Percentiles rank a stretch among this genome's conserved stretches.
Evolutionary conservation across 2,329 filamentous ascomycete genomes (phyloP).

Genomic region (Xylariales sp.): DNA sequence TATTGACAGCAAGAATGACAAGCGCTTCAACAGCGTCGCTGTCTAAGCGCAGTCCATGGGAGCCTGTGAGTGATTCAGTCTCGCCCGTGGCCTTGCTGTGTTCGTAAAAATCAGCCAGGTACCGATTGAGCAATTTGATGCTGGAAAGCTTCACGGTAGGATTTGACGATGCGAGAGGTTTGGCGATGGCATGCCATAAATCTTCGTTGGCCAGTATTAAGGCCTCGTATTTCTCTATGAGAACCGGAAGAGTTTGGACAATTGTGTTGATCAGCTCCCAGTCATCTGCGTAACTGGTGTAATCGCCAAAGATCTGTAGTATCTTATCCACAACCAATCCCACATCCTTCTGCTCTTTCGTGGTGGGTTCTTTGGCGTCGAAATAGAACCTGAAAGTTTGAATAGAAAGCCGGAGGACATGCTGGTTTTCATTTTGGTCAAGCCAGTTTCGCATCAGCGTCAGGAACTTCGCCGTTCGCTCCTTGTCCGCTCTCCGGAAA

Average conservation of each 20-base stretch:
- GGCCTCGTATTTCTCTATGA: slow-evolving; percentile 63
- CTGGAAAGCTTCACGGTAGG: slow-evolving; percentile 72
- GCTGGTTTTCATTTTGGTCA: slow-evolving; percentile 65
- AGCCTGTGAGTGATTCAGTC: slow-evolving; percentile 61
- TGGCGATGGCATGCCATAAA: slow-evolving; percentile 69
- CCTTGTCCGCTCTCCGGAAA: slow-evolving; percentile 72
- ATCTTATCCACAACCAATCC: slow-evolving; percentile 55
- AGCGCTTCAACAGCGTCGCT: slow-evolving; percentile 59
- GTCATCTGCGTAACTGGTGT: slow-evolving; percentile 49
- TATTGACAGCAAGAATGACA: slow-evolving; percentile 30
- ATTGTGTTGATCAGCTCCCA: slow-evolving; percentile 73
- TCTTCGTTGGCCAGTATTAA: slow-evolving; percentile 57
- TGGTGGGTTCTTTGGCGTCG: slow-evolving; percentile 56
- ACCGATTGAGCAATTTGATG: slow-evolving; percentile 69
- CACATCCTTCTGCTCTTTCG: slow-evolving; percentile 64
- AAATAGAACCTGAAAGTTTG: slow-evolving; percentile 83
- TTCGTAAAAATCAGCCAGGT: slow-evolving; percentile 73
- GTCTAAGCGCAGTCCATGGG: slow-evolving; percentile 65
- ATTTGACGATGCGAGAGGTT: slow-evolving; percentile 68
- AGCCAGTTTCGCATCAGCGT: slow-evolving; percentile 71
- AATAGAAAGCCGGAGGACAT: slow-evolving; percentile 69
- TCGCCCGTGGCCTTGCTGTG: slow-evolving; percentile 50
- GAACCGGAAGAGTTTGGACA: slow-evolving; percentile 62
- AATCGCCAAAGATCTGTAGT: slow-evolving; percentile 47
- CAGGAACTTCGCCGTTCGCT: slow-evolving; percentile 67